phyloP scores from a whole-genome alignment of 768 basidiomycete genomes.

The Suillus ampliporus region DNA sequence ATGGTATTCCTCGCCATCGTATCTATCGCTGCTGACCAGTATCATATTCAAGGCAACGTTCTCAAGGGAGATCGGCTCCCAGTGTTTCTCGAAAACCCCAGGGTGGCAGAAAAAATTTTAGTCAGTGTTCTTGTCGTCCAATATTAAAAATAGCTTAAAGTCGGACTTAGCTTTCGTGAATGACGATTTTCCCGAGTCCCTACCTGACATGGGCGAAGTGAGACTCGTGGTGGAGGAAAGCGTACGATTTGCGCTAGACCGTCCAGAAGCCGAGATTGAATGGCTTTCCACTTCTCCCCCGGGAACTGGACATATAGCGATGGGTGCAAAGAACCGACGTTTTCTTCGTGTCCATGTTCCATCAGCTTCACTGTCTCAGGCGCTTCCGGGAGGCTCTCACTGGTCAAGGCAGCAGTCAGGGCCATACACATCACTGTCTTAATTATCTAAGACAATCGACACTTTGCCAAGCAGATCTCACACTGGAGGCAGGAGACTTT shows the following conservation, averaged over 20 bases:
- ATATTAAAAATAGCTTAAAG: not conserved
- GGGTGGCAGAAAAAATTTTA: not conserved
- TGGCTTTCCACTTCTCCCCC: conserved; percentile 1
- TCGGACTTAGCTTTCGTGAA: not conserved
- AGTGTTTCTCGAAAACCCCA: not conserved
- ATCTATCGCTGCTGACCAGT: not conserved
- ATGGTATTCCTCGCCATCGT: not conserved
- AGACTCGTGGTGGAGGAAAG: not conserved
- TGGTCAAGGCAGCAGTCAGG: not conserved
- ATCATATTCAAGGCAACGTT: not conserved
- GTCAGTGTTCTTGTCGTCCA: not conserved
- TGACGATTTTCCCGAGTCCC: not conserved
- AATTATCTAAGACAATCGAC: conserved; percentile 44
- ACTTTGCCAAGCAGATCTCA: conserved; percentile 30
- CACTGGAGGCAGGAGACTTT: conserved; percentile 41
- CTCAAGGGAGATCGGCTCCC: not conserved
- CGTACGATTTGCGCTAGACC: not conserved
- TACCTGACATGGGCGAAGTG: not conserved
- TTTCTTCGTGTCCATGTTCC: not conserved
- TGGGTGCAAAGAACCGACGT: not conserved
- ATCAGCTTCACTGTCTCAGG: not conserved
- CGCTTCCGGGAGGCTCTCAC: not conserved
- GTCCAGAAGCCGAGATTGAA: not conserved
- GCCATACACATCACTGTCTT: conserved; percentile 37
- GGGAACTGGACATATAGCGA: not conserved